Base-by-base conservation (phyloP, 495 filamentous ascomycete species). In the Penicillium arizonense region DNA sequence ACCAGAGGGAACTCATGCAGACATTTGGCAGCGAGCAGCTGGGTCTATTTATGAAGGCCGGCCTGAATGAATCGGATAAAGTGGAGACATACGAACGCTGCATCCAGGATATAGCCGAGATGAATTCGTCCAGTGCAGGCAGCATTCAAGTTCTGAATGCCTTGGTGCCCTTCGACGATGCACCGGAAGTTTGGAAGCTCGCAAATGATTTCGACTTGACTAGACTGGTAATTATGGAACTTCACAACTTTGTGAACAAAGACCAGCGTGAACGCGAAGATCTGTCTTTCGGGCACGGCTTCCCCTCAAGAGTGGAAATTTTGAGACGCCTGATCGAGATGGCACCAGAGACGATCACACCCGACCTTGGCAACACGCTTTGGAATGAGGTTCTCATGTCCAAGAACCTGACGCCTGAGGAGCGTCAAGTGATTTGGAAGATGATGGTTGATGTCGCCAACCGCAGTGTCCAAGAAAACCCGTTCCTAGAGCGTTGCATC, bases 61-160 rank as follows among this genome's bases (percentile, higher is more conserved):
- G 83, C 1, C 75, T 83, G 23, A 72, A 66, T 36, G 71, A 75
- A 35, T 57, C 61, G 8, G 74, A 77, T 41, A 77, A 80, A 46
- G 72, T 73, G 53, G 67, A 72, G 10, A 83, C 85, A 12, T 84
- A 83, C 47, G 69, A 78, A 47, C 69, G 70, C 32, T 86, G 83
- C 50, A 71, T 87, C 24, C 65, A 74, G 34, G 82, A 87, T 57
- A 83, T 87, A 44, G 73, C 78, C 11, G 69, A 73, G 36, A 78
- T 67, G 66, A 83, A 78, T 21, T 52, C 74, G 28, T 82, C 74
- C 24, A 77, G 79, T 7, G 78, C 80, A 3, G 90, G 90, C 2
- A 94, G 89, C 59, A 82, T 91, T 12, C 87, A 85, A 56, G 84
- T 83, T 5, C 69, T 96, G 28, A 77, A 73, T 52, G 78, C 81